Evolutionary conservation across 345 rosid genomes (phyloP).

Genomic region (Salix udensis): DNA sequence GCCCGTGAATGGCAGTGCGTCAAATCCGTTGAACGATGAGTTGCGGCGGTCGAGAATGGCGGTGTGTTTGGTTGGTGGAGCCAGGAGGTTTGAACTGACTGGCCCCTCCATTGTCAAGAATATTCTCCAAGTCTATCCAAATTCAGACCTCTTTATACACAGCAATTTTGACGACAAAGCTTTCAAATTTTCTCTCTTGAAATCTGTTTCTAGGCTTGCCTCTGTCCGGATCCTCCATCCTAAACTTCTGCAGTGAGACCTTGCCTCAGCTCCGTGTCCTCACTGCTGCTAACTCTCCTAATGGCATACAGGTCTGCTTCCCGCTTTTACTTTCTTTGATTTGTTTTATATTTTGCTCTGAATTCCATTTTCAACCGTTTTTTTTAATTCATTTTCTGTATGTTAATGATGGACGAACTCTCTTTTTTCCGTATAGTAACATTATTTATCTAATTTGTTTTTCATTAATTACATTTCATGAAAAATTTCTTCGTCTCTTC

Average conservation of each 20-base stretch:
- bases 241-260: slow-evolving; percentile 41
- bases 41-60: slow-evolving; percentile 51
- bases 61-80: slow-evolving; percentile 91
- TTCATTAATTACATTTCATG: not conserved
- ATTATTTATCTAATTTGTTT: not conserved
- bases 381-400: too few relatives aligned
- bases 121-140: slow-evolving; percentile 57
- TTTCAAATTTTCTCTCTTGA: slow-evolving; percentile 63
- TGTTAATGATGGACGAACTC: too few relatives aligned
- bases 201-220: slow-evolving; percentile 57
- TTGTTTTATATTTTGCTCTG: not conserved
- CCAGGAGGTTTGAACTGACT: slow-evolving; percentile 82
- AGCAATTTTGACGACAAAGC: slow-evolving; percentile 68
- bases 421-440: not conserved
- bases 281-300: slow-evolving; percentile 69
- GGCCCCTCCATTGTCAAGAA: slow-evolving; percentile 81
- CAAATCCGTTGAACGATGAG: not conserved
- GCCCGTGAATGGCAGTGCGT: not conserved
- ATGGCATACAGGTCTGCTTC: slow-evolving; percentile 72
- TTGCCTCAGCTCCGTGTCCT: slow-evolving; percentile 61
- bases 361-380: too few relatives aligned
- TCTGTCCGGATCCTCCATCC: slow-evolving; percentile 70
- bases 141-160: slow-evolving; percentile 81
- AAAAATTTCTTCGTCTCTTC: not conserved
- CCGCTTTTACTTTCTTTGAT: too few relatives aligned